These are phyloP conservation scores for Pyrenophora graminea DNA, from an alignment of 2,329 filamentous ascomycete genomes.

Conservation along the genomic window DNA sequence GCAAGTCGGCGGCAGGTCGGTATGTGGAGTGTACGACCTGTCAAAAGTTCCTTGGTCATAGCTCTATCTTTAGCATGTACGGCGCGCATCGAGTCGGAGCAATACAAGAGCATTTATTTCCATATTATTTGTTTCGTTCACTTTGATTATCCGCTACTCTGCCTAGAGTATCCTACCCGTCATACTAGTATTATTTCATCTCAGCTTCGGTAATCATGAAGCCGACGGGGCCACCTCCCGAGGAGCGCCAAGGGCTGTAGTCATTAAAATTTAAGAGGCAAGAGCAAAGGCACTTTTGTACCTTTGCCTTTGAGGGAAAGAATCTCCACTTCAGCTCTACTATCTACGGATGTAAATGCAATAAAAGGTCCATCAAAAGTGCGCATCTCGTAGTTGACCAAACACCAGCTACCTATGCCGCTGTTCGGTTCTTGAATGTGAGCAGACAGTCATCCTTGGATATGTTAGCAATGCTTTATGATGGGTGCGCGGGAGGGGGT, in stretches of 20 bases:
- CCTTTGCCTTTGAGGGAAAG: constrained; percentile 22
- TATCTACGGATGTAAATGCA: constrained; percentile 31
- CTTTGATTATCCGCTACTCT: constrained; percentile 20
- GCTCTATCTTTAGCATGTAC: constrained; percentile 20
- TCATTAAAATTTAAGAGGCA: constrained; percentile 36
- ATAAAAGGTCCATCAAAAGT: constrained; percentile 27
- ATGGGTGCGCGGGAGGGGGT: constrained; percentile 1
- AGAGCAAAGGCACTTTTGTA: constrained; percentile 14
- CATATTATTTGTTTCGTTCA: not conserved
- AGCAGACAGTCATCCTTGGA: constrained; percentile 79
- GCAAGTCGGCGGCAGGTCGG: not conserved
- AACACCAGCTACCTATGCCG: constrained; percentile 26
- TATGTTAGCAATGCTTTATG: constrained; percentile 20
- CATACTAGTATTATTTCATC: constrained; percentile 16
- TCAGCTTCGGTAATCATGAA: constrained; percentile 23
- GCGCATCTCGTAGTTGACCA: constrained; percentile 22
- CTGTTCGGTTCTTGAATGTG: constrained; percentile 60
- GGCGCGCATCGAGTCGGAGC: no score
- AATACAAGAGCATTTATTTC: not conserved
- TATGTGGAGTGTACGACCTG: constrained; percentile 9
- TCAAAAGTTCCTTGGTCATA: constrained; percentile 26
- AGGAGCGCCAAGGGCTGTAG: constrained; percentile 25
- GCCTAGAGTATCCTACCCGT: not conserved
- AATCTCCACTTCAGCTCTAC: constrained; percentile 17
- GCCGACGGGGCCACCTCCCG: constrained; percentile 11